phyloP scores from a whole-genome alignment of 148 eudicot genomes.

The Amaranthus cruentus region DNA sequence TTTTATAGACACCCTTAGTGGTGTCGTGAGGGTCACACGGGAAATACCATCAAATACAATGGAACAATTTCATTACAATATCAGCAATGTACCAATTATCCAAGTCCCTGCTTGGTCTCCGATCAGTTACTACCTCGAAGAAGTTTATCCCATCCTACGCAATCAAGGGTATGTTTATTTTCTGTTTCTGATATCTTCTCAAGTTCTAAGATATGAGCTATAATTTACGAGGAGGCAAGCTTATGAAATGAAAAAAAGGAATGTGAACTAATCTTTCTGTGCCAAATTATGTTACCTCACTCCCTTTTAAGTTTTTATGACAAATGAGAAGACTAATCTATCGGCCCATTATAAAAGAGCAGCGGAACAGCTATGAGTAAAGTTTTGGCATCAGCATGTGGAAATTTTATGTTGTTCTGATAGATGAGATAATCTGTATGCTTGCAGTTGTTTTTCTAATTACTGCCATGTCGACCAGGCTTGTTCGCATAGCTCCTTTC shows the following conservation, averaged over 20 bases:
- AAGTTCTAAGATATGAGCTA: not conserved
- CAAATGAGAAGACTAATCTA: not conserved
- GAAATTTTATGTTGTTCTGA: conserved; percentile 2
- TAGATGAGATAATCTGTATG: not conserved
- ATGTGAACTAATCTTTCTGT: not conserved
- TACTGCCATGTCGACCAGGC: conserved; percentile 37
- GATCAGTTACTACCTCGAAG: conserved; percentile 52
- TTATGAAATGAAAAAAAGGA: not conserved
- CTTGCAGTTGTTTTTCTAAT: not conserved
- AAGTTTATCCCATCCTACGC: conserved; percentile 56
- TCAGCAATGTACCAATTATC: conserved; percentile 51
- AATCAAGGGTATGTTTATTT: conserved; percentile 50
- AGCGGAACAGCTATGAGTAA: not conserved
- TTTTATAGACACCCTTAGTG: conserved; percentile 52
- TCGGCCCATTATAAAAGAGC: not conserved
- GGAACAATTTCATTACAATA: conserved; percentile 47
- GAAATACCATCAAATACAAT: conserved; percentile 49
- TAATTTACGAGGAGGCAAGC: not conserved
- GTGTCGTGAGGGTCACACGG: conserved; percentile 42
- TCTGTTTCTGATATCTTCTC: not conserved
- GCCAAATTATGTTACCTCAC: not conserved
- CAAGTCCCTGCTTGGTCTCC: conserved; percentile 81
- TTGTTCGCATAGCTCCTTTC: conserved; percentile 76
- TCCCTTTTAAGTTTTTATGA: not conserved
- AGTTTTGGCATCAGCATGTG: not conserved